Evolutionary conservation across 208 protist genomes (phyloP).

Genomic region (Kentomonas sorsogonicus): DNA sequence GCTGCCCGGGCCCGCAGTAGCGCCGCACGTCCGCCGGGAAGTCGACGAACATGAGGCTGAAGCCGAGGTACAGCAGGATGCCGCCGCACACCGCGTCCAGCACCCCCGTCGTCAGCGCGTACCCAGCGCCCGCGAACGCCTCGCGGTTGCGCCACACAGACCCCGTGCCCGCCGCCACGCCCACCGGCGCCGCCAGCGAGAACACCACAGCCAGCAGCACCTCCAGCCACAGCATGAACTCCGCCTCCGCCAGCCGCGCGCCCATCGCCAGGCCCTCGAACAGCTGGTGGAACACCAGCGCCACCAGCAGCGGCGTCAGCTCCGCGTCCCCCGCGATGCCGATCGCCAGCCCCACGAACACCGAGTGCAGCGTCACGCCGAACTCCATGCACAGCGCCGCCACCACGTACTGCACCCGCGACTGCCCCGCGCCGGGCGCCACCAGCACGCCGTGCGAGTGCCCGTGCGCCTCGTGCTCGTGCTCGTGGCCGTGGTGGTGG

Average conservation of each 20-base stretch:
- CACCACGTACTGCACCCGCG: conserved; percentile 15
- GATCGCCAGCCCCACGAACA: conserved; percentile 53
- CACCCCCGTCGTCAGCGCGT: conserved; percentile 30
- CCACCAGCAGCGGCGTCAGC: conserved; percentile 34
- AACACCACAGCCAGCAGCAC: conserved; percentile 35
- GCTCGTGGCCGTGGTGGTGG: conserved; percentile 14
- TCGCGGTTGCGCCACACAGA: conserved; percentile 15
- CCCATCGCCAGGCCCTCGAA: conserved; percentile 66
- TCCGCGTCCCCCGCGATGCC: conserved; percentile 30
- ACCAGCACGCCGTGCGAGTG: conserved; percentile 20
- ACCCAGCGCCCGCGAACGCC: conserved; percentile 22
- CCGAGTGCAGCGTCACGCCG: conserved; percentile 57
- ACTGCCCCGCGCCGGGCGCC: conserved; percentile 13
- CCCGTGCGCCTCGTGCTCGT: conserved; percentile 13
- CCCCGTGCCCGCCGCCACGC: conserved; percentile 25
- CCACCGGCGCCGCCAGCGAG: conserved; percentile 42
- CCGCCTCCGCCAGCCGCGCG: conserved; percentile 43
- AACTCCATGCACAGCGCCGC: conserved; percentile 65
- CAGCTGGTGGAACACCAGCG: conserved; percentile 62
- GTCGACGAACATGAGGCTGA: conserved; percentile 53
- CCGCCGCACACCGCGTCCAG: conserved; percentile 51
- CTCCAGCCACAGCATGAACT: conserved; percentile 31
- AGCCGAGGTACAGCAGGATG: conserved; percentile 71
- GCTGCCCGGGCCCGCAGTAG: conserved; percentile 15
- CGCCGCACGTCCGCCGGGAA: conserved; percentile 38